These are phyloP conservation scores for Penicillium capsulatum DNA, from an alignment of 2,329 filamentous ascomycete species.

Conservation along the genomic window DNA sequence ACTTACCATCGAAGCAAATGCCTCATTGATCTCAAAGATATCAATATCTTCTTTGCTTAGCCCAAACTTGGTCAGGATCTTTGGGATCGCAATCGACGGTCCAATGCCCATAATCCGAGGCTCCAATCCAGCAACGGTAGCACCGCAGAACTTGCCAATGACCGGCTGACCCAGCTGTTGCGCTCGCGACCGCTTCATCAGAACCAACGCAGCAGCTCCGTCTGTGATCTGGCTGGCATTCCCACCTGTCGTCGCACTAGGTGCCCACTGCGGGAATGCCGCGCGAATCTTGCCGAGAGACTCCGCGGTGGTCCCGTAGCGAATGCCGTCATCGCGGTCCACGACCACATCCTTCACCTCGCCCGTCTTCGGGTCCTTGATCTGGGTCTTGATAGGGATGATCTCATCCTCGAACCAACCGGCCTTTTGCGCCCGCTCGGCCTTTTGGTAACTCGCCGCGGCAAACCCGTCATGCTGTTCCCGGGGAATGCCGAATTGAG, in stretches of 20 bases:
- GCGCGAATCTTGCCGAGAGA: conserved; percentile 77
- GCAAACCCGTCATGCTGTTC: conserved; percentile 77
- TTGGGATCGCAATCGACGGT: conserved; percentile 86
- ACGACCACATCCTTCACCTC: conserved; percentile 76
- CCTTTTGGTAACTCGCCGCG: conserved; percentile 80
- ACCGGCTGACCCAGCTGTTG: conserved; percentile 78
- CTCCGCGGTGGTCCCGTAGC: conserved; percentile 76
- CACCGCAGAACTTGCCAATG: conserved; percentile 81
- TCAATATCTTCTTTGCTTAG: conserved; percentile 51
- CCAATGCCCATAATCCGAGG: conserved; percentile 91
- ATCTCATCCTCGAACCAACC: conserved; percentile 89
- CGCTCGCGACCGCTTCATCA: conserved; percentile 87
- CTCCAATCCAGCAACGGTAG: conserved; percentile 76
- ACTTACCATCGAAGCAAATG: conserved; percentile 65
- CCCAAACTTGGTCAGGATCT: conserved; percentile 76
- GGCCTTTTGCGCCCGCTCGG: conserved; percentile 70
- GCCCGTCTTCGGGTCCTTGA: conserved; percentile 81
- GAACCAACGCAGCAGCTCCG: conserved; percentile 81
- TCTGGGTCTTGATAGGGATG: conserved; percentile 72
- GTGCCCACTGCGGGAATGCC: conserved; percentile 70
- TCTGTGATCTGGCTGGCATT: conserved; percentile 92
- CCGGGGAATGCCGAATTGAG: conserved; percentile 67
- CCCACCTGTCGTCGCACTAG: conserved; percentile 83
- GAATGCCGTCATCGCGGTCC: conserved; percentile 75
- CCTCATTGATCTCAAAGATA: conserved; percentile 66